phyloP scores from a whole-genome alignment of 208 protist genomes.

The Leishmania amazonensis region DNA sequence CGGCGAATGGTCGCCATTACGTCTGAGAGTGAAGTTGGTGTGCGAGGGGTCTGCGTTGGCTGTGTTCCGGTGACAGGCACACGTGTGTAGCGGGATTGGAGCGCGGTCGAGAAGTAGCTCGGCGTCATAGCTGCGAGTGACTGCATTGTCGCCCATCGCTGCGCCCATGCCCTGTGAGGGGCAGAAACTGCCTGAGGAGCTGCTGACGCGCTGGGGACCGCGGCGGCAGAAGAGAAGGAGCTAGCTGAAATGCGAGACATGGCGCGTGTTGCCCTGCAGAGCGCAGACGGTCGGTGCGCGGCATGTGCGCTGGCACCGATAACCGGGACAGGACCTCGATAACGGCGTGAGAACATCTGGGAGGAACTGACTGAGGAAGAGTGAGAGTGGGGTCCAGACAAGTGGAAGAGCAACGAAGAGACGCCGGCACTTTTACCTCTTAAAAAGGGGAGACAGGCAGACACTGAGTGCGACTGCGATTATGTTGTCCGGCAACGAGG shows the following conservation, averaged over 20 bases:
- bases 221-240: neutral
- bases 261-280: slow-evolving; percentile 1
- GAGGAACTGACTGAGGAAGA: neutral
- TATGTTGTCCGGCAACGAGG: neutral
- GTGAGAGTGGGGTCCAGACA: neutral
- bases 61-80: neutral
- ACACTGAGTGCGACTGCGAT: neutral
- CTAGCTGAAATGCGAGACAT: slow-evolving; percentile 10
- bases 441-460: neutral
- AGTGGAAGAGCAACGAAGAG: neutral
- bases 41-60: neutral
- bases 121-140: slow-evolving; percentile 5
- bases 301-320: neutral
- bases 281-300: neutral
- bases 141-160: slow-evolving; percentile 7
- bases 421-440: neutral
- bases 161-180: slow-evolving; percentile 1
- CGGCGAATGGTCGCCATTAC: slow-evolving; percentile 3
- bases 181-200: neutral
- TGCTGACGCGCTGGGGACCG: neutral
- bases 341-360: slow-evolving; percentile 12
- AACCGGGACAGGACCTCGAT: neutral
- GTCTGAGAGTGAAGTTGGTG: neutral
- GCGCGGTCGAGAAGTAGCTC: slow-evolving; percentile 10
- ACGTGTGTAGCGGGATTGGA: slow-evolving; percentile 19